Base-by-base conservation (phyloP, 2,329 filamentous ascomycete genomes). In the Xylaria sp. region DNA sequence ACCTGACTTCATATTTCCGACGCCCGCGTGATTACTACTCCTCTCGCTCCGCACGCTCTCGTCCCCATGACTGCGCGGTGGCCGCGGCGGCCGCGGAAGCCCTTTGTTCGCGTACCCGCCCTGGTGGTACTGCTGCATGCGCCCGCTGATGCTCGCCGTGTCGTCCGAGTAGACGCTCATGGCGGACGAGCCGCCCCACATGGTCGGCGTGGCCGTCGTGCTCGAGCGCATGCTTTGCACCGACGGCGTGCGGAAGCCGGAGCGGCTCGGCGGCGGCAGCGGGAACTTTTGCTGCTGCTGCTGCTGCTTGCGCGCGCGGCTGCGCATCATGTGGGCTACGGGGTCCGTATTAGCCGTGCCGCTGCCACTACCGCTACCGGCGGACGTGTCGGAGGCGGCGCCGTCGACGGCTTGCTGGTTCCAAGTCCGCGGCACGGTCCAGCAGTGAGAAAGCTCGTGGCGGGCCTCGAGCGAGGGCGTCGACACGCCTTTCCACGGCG, bases 371-470 rank as follows among this genome's bases (percentile, higher is more conserved):
- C 46, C n/a, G n/a, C 63, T 55, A 4, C 58, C 64, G 3, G 57
- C 67, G 0, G 73, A 74, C 1, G 69, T 69, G 34, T 76, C 74
- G 3, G 74, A 75, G 44, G 73, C 76, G 44, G 59, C 72, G 52
- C 71, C 69, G 23, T 75, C 73, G 23, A 54, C 51, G 18, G 63
- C 71, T 57, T 71, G 73, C n/a, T 76, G 28, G 2, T 55, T 72
- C 84, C 85, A 85, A 6, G 75, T 78, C n/a, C 76, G 80, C 2
- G 81, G 80, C 12, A 81, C 81, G 0, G 78, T 68, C 86, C 86
- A 88, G 78, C 86, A 88, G 72, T 88, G 82, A 2, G 85, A 87
- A 20, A 84, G 79, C 74, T 86, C 83, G 70, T 88, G 86, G 9
- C 79, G 74, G 0, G 82, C 82, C 67, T 85, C 83, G 15, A 66